phyloP scores from a whole-genome alignment of 2,329 filamentous ascomycete genomes.

The Albophoma yamanashiensis region DNA sequence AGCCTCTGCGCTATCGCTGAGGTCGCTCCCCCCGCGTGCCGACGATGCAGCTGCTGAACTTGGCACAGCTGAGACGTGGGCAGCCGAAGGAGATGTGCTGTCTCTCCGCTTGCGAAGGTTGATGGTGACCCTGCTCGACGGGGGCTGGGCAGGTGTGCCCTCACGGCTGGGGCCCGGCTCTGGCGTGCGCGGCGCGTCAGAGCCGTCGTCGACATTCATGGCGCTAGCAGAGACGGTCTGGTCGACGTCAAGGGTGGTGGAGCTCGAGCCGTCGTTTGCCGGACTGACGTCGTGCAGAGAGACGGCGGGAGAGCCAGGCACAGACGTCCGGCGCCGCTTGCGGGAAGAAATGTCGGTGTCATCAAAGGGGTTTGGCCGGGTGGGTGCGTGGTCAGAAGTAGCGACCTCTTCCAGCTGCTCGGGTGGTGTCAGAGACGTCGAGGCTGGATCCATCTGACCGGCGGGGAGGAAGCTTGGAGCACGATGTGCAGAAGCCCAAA shows the following conservation, averaged over 20 bases:
- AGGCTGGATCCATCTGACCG: slow-evolving; percentile 44
- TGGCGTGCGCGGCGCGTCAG: slow-evolving; percentile 28
- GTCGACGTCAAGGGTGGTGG: slow-evolving; percentile 17
- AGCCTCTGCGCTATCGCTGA: neutral
- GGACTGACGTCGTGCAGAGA: slow-evolving; percentile 34
- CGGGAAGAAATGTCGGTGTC: slow-evolving; percentile 44
- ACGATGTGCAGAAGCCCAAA: slow-evolving; percentile 34
- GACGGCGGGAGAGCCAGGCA: slow-evolving; percentile 41
- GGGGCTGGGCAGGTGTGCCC: slow-evolving; percentile 23
- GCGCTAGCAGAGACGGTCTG: slow-evolving; percentile 16
- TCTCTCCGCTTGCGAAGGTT: slow-evolving; percentile 37
- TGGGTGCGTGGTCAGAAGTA: slow-evolving; percentile 53
- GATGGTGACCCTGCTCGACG: slow-evolving; percentile 49
- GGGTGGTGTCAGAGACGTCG: slow-evolving; percentile 38
- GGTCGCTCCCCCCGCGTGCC: neutral
- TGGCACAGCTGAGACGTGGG: neutral
- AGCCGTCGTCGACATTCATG: slow-evolving; percentile 23
- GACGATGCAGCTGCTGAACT: neutral
- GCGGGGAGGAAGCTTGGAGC: slow-evolving; percentile 22
- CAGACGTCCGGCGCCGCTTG: slow-evolving; percentile 52
- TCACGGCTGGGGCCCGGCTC: slow-evolving; percentile 18
- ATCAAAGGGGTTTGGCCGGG: slow-evolving; percentile 54
- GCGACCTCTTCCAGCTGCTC: slow-evolving; percentile 36
- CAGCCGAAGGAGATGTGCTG: neutral
- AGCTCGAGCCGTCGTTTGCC: slow-evolving; percentile 20